A percentile compares a stretch with the other conserved stretches of the same genome.
These are phyloP conservation scores for Neurospora crassa DNA, from an alignment of 2,329 filamentous ascomycete species.

Conservation along the genomic window DNA sequence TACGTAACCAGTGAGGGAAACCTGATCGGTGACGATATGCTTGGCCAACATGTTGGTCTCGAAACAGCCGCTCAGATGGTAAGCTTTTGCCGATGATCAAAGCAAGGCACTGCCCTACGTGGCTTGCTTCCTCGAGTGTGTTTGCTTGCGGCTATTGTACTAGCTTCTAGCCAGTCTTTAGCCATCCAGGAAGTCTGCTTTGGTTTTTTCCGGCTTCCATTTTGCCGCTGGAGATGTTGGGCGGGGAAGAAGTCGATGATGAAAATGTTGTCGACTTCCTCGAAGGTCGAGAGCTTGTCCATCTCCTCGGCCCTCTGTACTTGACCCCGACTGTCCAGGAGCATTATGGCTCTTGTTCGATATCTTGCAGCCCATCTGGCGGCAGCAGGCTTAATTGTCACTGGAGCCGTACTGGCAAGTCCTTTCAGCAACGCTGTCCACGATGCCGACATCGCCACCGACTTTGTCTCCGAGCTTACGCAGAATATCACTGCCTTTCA, in stretches of 20 bases:
- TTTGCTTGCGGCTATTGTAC: background rate
- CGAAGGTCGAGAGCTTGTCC: background rate
- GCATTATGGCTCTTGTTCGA: background rate
- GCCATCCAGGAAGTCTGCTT: background rate
- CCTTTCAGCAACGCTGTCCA: background rate
- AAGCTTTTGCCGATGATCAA: background rate
- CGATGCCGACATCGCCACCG: slow-evolving; percentile 5
- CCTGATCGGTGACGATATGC: background rate
- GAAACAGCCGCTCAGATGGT: too few species aligned
- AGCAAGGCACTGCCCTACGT: background rate
- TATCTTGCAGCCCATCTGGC: background rate
- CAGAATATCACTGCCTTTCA: slow-evolving; percentile 9
- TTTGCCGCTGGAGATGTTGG: background rate
- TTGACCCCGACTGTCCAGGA: background rate
- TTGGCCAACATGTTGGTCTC: background rate
- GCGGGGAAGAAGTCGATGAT: too few species aligned
- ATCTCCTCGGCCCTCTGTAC: background rate
- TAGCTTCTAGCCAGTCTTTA: background rate
- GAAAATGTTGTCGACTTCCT: background rate
- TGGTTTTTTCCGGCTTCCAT: background rate
- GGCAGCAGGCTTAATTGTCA: background rate
- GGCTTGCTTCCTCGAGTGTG: background rate
- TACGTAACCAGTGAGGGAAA: too few species aligned
- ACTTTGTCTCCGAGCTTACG: slow-evolving; percentile 13
- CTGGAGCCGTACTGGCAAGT: background rate